Conservation (phyloP, 1,139 yeast genomes). For the Wickerhamomyces sp. region DNA sequence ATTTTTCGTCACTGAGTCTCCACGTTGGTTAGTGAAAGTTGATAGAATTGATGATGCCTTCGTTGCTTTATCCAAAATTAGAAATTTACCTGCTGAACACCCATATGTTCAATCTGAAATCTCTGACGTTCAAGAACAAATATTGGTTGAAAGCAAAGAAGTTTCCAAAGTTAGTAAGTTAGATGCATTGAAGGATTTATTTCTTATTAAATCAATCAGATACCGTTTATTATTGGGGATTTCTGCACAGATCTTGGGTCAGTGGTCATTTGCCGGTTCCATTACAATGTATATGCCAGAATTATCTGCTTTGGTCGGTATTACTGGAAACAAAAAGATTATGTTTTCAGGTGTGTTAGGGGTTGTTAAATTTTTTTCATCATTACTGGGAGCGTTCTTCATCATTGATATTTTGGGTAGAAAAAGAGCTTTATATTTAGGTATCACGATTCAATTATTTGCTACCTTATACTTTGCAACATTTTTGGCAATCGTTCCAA, state of each 20-base stretch:
- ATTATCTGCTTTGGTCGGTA: constrained; percentile 44
- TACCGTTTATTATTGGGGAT: constrained; percentile 43
- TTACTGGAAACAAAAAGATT: constrained; percentile 34
- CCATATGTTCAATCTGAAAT: constrained; percentile 48
- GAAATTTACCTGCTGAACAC: constrained; percentile 44
- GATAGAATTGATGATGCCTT: constrained; percentile 61
- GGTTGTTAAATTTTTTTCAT: constrained; percentile 37
- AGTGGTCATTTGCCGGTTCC: constrained; percentile 60
- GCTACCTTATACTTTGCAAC: constrained; percentile 34
- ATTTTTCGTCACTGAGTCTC: constrained; percentile 51
- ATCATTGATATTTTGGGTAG: constrained; percentile 42
- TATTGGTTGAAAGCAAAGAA: constrained; percentile 36
- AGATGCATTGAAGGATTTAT: constrained; percentile 30
- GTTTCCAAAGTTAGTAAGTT: constrained; percentile 26
- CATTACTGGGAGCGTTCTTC: constrained; percentile 39
- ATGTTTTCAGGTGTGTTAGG: constrained; percentile 53
- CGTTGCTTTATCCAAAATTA: constrained; percentile 28
- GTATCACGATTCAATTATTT: constrained; percentile 32
- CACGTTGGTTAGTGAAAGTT: constrained; percentile 59
- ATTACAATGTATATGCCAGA: constrained; percentile 51
- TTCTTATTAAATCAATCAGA: constrained; percentile 35
- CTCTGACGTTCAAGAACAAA: constrained; percentile 47
- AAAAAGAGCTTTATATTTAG: constrained; percentile 35
- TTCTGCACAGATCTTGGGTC: constrained; percentile 46
- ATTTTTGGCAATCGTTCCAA: constrained; percentile 41